Base-by-base conservation (phyloP, 139 green algal species). In the Micractinium sp. region DNA sequence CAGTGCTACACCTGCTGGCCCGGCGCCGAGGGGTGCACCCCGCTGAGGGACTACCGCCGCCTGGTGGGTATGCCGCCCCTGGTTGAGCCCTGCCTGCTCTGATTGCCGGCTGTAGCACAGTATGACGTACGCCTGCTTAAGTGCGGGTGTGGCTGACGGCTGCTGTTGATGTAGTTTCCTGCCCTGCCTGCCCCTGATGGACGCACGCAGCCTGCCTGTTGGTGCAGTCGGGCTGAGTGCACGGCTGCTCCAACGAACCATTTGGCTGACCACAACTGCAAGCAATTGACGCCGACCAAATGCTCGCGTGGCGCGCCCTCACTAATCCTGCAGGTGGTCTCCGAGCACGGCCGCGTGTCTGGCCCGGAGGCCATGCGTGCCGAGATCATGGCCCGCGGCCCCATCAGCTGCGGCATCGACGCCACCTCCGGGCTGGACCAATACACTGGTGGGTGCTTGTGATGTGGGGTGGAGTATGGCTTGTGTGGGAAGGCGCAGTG, bases 321-420 rank as follows among this genome's bases (percentile, higher is more conserved):
- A 73, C n/a, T n/a, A 14, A 39, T 23, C 7, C 73, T 3, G 79
- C 80, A 56, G 76, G 41, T 91, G 89, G 85, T 87, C 29, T 89
- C 95, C 19, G 47, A 97, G 90, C 94, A 98, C 93, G 97, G 97
- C 78, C 89, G 90, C 39, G 88, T 98, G 38, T 35, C 77, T 22
- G 94, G 94, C 35, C 79, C 90, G 13, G 81, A 90, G 2, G 85
- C 92, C 18, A 98, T 99, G 94, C 98, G 96, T 93, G 94, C 94
- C 0, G 97, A 99, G 93, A 96, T 99, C 76, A 93, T 91, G 9
- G 80, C 91, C 27, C 93, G 96, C 4, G 97, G 97, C 13, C 97
- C 97, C 86, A 98, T 99, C 90, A 90, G 89, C 67, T 99, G 97
- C 90, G 93, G 88, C 88, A 97, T 99, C 83, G 90, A 95, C 85